These are phyloP conservation scores for Zygotorulaspora danielsina DNA, from an alignment of 805 yeast species.

Conservation along the genomic window DNA sequence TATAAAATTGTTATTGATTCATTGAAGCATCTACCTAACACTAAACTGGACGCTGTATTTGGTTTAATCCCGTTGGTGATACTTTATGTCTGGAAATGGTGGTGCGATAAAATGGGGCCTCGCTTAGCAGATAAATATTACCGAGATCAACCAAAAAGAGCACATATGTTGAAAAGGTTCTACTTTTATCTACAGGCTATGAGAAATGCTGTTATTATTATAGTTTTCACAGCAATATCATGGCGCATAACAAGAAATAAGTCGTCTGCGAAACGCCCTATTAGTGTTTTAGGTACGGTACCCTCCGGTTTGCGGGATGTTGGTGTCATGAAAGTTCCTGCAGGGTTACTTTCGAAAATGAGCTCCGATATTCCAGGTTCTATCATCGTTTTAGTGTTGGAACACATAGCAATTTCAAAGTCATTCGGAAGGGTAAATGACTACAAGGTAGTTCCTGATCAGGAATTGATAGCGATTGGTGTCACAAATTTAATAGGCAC, in stretches of 20 bases:
- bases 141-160: conserved; percentile 16
- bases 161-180: conserved; percentile 30
- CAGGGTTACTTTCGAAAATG: conserved; percentile 52
- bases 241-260: conserved; percentile 64
- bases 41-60: conserved; percentile 81
- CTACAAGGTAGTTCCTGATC: conserved; percentile 86
- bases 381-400: conserved; percentile 72
- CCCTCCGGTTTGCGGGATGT: conserved; percentile 78
- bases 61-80: conserved; percentile 72
- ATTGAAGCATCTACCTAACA: conserved; percentile 61
- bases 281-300: conserved; percentile 65
- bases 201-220: conserved; percentile 75
- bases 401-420: conserved; percentile 89
- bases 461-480: conserved; percentile 91
- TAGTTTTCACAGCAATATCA: conserved; percentile 75
- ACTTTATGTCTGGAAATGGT: conserved; percentile 64
- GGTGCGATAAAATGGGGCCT: conserved; percentile 50
- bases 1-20: conserved; percentile 66
- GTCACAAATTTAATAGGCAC: conserved; percentile 85
- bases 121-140: conserved; percentile 54
- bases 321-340: conserved; percentile 65
- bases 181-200: conserved; percentile 71
- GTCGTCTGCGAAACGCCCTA: conserved; percentile 29
- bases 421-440: conserved; percentile 90
- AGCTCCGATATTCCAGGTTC: conserved; percentile 83